Base-by-base conservation (phyloP, 2,329 filamentous ascomycete genomes). In the Neofusicoccum sp. region DNA sequence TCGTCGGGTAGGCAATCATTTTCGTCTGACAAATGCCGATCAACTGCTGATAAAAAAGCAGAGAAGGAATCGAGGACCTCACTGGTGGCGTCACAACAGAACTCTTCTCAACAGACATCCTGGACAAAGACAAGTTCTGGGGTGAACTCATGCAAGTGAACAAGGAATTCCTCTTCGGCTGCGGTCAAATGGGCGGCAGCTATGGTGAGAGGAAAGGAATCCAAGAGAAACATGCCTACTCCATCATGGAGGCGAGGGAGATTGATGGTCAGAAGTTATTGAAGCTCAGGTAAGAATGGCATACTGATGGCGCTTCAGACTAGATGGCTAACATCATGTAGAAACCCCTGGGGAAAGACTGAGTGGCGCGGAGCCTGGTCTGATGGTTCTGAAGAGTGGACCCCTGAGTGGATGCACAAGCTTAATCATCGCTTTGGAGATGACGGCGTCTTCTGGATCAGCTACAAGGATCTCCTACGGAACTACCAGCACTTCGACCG, bases 361-460 rank as follows among this genome's bases (percentile, higher is more conserved):
- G 91, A 93, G 75, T 94, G 91, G 90, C 89, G 85, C 44, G 91
- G 92, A 0, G 81, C 90, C 1, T 95, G 91, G 90, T 87, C 85
- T 31, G 92, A 95, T 70, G 92, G 92, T 0, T 92, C 89, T 12
- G 89, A 90, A 69, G 88, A 94, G 75, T 96, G 92, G 92, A 94
- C 89, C 1, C 81, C 89, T 0, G 88, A 93, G 67, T 92, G 89
- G 85, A 85, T 94, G 74, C 76, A 87, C 60, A 87, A 89, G 67
- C 81, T 94, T 0, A 80, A 83, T 44, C 89, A 93, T 71, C 85
- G 83, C 22, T 93, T 93, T 69, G 89, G 89, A 36, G 88, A 92
- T 67, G 90, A 93, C 68, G 90, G 90, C 6, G 65, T 86, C 36
- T 87, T 87, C 72, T 87, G 84, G 62, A 64, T 64, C 31, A 54